A percentile compares a stretch with the other conserved stretches of the same genome.
Evolutionary conservation across 129 eudicot genomes (phyloP).

Genomic region (Ambrosia artemisiifolia): DNA sequence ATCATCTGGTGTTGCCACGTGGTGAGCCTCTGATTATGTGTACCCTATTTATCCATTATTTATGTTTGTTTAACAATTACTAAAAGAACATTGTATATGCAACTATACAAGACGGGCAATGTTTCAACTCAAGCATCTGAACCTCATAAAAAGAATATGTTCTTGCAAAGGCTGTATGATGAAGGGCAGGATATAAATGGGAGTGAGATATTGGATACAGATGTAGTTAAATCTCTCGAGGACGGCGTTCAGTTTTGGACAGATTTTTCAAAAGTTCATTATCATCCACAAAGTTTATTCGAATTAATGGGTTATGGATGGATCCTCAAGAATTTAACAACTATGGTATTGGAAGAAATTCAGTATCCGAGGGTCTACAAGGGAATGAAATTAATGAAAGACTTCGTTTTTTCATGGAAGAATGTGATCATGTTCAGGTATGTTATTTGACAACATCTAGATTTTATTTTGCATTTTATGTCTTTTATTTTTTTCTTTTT

Average conservation of each 20-base stretch:
- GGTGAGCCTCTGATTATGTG: constrained; percentile 49
- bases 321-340: constrained; percentile 55
- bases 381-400: constrained; percentile 82
- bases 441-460: not conserved
- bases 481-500: constrained; percentile 3
- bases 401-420: constrained; percentile 86
- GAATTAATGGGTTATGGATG: constrained; percentile 74
- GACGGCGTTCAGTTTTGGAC: constrained; percentile 78
- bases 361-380: constrained; percentile 53
- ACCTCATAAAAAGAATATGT: constrained; percentile 72
- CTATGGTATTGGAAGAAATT: constrained; percentile 71
- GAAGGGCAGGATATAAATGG: constrained; percentile 49
- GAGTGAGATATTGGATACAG: constrained; percentile 55
- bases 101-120: constrained; percentile 62
- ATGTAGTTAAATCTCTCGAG: constrained; percentile 73
- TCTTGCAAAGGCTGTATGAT: constrained; percentile 63
- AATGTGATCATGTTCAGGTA: constrained; percentile 92
- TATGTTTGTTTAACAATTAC: not conserved
- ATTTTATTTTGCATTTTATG: not conserved
- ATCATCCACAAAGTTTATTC: constrained; percentile 86
- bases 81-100: not conserved
- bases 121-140: constrained; percentile 61
- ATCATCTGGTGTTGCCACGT: constrained; percentile 49
- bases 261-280: constrained; percentile 90
- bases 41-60: not conserved